A percentile compares a stretch with the other conserved stretches of the same genome.
phyloP scores from a whole-genome alignment of 2,329 filamentous ascomycete genomes.

The Podosphaera aphanis region DNA sequence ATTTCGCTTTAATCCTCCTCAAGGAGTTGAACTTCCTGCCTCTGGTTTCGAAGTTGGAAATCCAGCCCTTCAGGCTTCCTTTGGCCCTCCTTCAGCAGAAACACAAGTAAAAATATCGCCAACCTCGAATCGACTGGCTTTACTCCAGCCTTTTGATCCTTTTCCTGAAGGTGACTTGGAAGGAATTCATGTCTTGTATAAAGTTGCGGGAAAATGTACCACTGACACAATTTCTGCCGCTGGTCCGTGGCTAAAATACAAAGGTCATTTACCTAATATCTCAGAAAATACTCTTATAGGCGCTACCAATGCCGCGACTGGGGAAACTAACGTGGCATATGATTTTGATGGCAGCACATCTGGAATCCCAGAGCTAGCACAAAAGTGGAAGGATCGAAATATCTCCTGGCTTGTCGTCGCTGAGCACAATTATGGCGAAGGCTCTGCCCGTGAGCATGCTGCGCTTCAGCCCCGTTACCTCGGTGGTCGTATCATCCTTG shows the following conservation, averaged over 20 bases:
- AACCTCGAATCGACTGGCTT: conserved; percentile 68
- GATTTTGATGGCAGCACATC: conserved; percentile 53
- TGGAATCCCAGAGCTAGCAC: conserved; percentile 71
- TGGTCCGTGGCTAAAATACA: conserved; percentile 96
- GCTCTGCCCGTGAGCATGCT: conserved; percentile 90
- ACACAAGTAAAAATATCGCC: conserved; percentile 60
- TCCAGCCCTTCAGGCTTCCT: conserved; percentile 46
- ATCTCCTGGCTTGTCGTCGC: conserved; percentile 83
- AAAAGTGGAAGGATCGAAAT: conserved; percentile 53
- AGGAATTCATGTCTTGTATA: conserved; percentile 71
- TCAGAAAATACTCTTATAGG: conserved; percentile 92
- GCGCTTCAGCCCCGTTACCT: conserved; percentile 94
- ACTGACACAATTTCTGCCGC: conserved; percentile 97
- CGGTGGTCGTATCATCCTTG: conserved; percentile 90
- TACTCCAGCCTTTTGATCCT: conserved; percentile 70
- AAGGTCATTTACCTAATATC: conserved; percentile 95
- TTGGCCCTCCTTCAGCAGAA: conserved; percentile 45
- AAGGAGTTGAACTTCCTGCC: conserved; percentile 39
- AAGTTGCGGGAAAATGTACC: conserved; percentile 92
- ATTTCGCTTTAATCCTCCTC: conserved; percentile 68
- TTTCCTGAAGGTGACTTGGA: conserved; percentile 59
- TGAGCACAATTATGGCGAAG: conserved; percentile 93
- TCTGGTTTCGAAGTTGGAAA: conserved; percentile 57
- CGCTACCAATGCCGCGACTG: conserved; percentile 75
- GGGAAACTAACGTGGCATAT: conserved; percentile 79